Evolutionary conservation across 139 green algal genomes (phyloP).

Genomic region (Chlorella sp.): DNA sequence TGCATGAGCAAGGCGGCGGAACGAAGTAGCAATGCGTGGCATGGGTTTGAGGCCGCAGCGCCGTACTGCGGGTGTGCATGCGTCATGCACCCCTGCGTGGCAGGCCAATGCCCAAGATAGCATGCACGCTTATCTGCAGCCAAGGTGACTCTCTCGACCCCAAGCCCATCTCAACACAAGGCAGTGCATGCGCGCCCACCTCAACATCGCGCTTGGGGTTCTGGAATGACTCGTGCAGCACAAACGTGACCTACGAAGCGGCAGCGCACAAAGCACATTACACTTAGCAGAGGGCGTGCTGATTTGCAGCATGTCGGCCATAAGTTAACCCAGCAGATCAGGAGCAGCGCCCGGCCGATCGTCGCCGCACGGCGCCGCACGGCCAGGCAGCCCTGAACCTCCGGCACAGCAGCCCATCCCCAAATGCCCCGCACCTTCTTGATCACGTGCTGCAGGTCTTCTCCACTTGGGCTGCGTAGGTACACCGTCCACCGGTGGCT

Average conservation of each 20-base stretch:
- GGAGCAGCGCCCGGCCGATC: background rate
- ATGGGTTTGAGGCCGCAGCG: too few relatives aligned
- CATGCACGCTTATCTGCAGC: too few relatives aligned
- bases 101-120: too few relatives aligned
- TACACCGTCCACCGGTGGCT: slow-evolving; percentile 97
- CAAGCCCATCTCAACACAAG: too few relatives aligned
- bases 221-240: slow-evolving; percentile 91
- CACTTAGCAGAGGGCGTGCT: background rate
- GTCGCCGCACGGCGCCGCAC: background rate
- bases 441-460: slow-evolving; percentile 88
- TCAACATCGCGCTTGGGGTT: slow-evolving; percentile 72
- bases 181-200: background rate
- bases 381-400: background rate
- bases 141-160: too few relatives aligned
- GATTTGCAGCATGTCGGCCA: too few relatives aligned
- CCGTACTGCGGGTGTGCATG: too few relatives aligned
- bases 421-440: slow-evolving; percentile 51
- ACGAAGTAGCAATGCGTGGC: background rate
- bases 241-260: slow-evolving; percentile 82
- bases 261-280: background rate
- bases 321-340: too few relatives aligned
- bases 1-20: background rate
- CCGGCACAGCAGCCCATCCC: background rate
- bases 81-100: too few relatives aligned
- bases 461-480: slow-evolving; percentile 71